phyloP scores from a whole-genome alignment of 108 stramenopile species.

The Conticribra weissflogii region DNA sequence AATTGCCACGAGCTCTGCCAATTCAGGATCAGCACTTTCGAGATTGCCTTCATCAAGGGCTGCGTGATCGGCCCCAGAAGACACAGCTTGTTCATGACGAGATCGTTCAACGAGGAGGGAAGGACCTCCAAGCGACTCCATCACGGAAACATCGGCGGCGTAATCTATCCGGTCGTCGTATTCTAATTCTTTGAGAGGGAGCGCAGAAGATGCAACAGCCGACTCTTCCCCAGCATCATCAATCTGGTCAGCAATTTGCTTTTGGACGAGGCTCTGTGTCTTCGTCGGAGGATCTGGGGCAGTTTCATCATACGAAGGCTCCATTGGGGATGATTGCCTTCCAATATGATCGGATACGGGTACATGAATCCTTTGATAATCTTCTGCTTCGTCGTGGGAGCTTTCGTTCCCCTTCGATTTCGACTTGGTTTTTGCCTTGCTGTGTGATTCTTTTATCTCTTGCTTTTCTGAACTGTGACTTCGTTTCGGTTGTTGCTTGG shows the following conservation, averaged over 20 bases:
- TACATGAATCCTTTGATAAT: slow-evolving; percentile 16
- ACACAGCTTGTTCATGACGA: slow-evolving; percentile 42
- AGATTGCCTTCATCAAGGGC: slow-evolving; percentile 36
- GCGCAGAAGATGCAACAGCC: slow-evolving; percentile 22
- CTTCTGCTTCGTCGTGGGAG: slow-evolving; percentile 36
- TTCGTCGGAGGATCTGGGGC: slow-evolving; percentile 15
- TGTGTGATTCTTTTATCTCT: slow-evolving; percentile 11
- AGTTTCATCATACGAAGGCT: slow-evolving; percentile 2
- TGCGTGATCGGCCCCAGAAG: slow-evolving; percentile 25
- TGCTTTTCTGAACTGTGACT: slow-evolving; percentile 29
- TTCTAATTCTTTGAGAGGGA: slow-evolving; percentile 77
- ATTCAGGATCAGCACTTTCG: slow-evolving; percentile 42
- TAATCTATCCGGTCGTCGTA: slow-evolving; percentile 78
- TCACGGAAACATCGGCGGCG: slow-evolving; percentile 86
- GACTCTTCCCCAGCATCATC: slow-evolving; percentile 60
- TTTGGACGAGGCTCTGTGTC: slow-evolving; percentile 18
- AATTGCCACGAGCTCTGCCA: slow-evolving; percentile 58
- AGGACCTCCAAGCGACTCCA: slow-evolving; percentile 89
- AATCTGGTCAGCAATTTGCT: slow-evolving; percentile 21
- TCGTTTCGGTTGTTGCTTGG: slow-evolving; percentile 12
- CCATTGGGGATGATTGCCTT: slow-evolving; percentile 3
- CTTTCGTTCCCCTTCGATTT: slow-evolving; percentile 26
- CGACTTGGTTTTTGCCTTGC: slow-evolving; percentile 26
- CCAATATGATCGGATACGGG: slow-evolving; percentile 3
- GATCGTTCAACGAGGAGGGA: slow-evolving; percentile 83